Base-by-base conservation (phyloP, 2,329 filamentous ascomycete genomes). In the Hypoxylon sp. region DNA sequence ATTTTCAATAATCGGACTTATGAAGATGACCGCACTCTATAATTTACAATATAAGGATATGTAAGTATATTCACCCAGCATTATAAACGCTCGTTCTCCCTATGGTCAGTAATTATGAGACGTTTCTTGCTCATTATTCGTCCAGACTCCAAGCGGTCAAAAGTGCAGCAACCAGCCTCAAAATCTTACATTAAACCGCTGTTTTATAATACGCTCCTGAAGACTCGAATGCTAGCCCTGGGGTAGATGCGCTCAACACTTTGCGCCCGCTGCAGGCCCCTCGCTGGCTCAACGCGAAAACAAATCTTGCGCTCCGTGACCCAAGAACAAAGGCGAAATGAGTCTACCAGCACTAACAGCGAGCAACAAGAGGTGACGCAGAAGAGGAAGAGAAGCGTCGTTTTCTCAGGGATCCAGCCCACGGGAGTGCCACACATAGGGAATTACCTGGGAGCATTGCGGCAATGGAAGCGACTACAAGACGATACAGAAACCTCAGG, bases 391-490 rank as follows among this genome's bases (percentile, higher is more conserved):
- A 18, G 51, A 12, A 64, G 55, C 6, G 83, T 91, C 63, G 87
- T 98, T 73, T 97, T 99, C 82, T 98, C 96, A 2, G 96, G 94
- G 55, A 99, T 99, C 72, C 96, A 99, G 78, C 96, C 96, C 16
- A 99, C 96, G 0, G 96, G 95, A 33, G 85, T 96, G 22, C 96
- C 96, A 12, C 96, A 99, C 78, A 81, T 99, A 28, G 96, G 96
- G 58, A 99, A 99, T 80, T 99, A 97, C 78, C 85, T 97, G 9
- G 96, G 96, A 24, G 96, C 96, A 14, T 81, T 99, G 58, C 87
- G 88, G 52, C 89, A 93, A 83, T 99, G 96, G 96, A 91, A 91
- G 48, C 84, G 85, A 65, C 83, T 97, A 6, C 95, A 99, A 70
- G 82, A 93, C 65, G 52, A 63, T 0, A 49, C 38, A 8, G 40